Evolutionary conservation across 495 filamentous ascomycete genomes (phyloP).

Genomic region (Penicillium robsamsonii): DNA sequence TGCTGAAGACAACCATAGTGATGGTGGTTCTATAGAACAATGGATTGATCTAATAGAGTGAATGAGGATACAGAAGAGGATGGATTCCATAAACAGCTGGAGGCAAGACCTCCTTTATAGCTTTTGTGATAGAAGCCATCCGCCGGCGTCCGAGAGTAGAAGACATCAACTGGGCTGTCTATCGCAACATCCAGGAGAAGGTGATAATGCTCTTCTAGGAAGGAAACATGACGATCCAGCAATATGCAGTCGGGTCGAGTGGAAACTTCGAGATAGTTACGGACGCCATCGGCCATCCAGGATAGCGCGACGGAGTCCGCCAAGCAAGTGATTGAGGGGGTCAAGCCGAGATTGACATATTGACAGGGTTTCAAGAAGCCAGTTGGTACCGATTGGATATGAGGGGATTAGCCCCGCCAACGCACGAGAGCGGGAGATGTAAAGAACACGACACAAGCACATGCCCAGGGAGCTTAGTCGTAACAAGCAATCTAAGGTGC

Average conservation of each 20-base stretch:
- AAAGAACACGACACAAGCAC: neutral
- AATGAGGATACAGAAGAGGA: constrained; percentile 13
- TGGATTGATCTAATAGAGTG: constrained; percentile 14
- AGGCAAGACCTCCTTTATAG: constrained; percentile 26
- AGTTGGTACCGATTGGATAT: constrained; percentile 10
- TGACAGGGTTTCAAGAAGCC: constrained; percentile 12
- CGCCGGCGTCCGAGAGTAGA: neutral
- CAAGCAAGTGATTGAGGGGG: constrained; percentile 6
- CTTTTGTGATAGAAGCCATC: constrained; percentile 2
- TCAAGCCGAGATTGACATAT: constrained; percentile 8
- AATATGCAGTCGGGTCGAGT: constrained; percentile 7
- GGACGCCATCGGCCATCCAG: constrained; percentile 29
- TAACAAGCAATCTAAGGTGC: constrained; percentile 21
- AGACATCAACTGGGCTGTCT: constrained; percentile 1
- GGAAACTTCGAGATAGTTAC: constrained; percentile 23
- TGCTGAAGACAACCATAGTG: constrained; percentile 48
- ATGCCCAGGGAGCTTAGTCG: constrained; percentile 21
- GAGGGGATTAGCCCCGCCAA: constrained; percentile 15
- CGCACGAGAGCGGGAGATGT: constrained; percentile 6
- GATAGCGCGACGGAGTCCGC: constrained; percentile 21
- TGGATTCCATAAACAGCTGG: constrained; percentile 15
- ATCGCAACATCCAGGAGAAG: constrained; percentile 19
- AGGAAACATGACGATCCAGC: constrained; percentile 24
- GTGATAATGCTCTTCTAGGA: constrained; percentile 27
- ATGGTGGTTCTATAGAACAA: constrained; percentile 20